Percentiles rank a stretch among this genome's conserved stretches.
Evolutionary conservation across 805 yeast species (phyloP).

Genomic region (Wickerhamomyces pijperi): DNA sequence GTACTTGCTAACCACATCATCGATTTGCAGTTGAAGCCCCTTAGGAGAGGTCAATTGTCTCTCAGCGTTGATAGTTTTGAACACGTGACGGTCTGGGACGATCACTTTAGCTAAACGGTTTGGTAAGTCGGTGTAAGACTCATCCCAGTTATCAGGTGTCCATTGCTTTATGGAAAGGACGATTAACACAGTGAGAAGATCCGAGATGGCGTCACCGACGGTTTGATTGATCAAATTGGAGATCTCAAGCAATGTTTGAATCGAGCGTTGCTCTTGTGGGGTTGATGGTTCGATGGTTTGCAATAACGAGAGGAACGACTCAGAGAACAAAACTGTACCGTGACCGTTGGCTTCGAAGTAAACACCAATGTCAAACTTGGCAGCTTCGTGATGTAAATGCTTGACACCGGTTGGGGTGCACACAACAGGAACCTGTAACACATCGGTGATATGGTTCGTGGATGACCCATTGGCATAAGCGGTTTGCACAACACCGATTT

Average conservation of each 20-base stretch:
- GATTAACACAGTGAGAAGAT: slow-evolving; percentile 65
- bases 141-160: slow-evolving; percentile 64
- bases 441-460: slow-evolving; percentile 53
- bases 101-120: slow-evolving; percentile 71
- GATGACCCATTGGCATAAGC: slow-evolving; percentile 97
- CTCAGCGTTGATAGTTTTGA: slow-evolving; percentile 86
- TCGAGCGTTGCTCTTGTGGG: slow-evolving; percentile 35
- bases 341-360: slow-evolving; percentile 99
- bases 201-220: slow-evolving; percentile 98
- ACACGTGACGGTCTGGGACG: slow-evolving; percentile 71
- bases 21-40: slow-evolving; percentile 69
- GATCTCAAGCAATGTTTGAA: slow-evolving; percentile 45
- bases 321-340: slow-evolving; percentile 83
- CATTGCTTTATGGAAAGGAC: slow-evolving; percentile 46
- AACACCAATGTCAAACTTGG: slow-evolving; percentile 80
- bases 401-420: slow-evolving; percentile 96
- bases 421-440: slow-evolving; percentile 62
- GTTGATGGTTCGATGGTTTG: slow-evolving; percentile 23
- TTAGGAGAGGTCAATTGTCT: slow-evolving; percentile 64
- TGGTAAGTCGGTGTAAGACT: slow-evolving; percentile 74
- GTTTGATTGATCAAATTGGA: slow-evolving; percentile 82
- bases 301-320: slow-evolving; percentile 32
- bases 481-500: slow-evolving; percentile 85
- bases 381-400: slow-evolving; percentile 84
- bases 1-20: slow-evolving; percentile 45